Percentiles rank a stretch among this genome's conserved stretches.
These are phyloP conservation scores for Paramecium biaurelia DNA, from an alignment of 73 alveolate genomes.

Conservation along the genomic window DNA sequence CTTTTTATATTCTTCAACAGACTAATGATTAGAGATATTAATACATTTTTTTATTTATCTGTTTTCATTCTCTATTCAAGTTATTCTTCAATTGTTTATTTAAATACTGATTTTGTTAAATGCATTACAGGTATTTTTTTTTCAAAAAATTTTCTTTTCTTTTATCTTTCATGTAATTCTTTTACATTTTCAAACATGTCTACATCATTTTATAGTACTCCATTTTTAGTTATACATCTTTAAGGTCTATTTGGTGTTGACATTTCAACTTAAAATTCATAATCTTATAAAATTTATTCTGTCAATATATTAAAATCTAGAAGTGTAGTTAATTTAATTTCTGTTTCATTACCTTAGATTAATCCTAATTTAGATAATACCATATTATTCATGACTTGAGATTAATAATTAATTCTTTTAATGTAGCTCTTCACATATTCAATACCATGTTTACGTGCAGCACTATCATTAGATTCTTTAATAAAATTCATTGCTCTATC, in stretches of 20 bases:
- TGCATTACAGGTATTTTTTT: conserved; percentile 36
- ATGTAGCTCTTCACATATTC: neutral
- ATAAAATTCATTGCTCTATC: conserved; percentile 47
- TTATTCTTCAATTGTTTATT: conserved; percentile 32
- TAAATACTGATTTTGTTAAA: neutral
- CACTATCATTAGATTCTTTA: conserved; percentile 23
- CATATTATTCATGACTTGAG: neutral
- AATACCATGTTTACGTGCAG: conserved; percentile 17
- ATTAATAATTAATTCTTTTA: neutral
- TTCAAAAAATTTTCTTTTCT: conserved; percentile 21
- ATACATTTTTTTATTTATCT: conserved; percentile 7
- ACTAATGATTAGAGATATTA: neutral
- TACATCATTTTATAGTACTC: neutral
- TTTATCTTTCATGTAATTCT: conserved; percentile 39
- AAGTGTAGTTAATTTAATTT: neutral
- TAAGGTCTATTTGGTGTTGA: conserved; percentile 32
- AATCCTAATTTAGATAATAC: conserved; percentile 34
- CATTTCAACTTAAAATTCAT: conserved; percentile 36
- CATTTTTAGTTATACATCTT: conserved; percentile 12
- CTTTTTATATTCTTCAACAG: neutral
- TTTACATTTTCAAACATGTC: neutral
- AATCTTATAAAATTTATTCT: neutral
- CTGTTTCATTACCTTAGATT: neutral
- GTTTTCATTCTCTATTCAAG: neutral
- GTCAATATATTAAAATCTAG: neutral